A percentile compares a stretch with the other conserved stretches of the same genome.
phyloP scores from a whole-genome alignment of 495 filamentous ascomycete genomes.

The Penicillium psychrofluorescens region DNA sequence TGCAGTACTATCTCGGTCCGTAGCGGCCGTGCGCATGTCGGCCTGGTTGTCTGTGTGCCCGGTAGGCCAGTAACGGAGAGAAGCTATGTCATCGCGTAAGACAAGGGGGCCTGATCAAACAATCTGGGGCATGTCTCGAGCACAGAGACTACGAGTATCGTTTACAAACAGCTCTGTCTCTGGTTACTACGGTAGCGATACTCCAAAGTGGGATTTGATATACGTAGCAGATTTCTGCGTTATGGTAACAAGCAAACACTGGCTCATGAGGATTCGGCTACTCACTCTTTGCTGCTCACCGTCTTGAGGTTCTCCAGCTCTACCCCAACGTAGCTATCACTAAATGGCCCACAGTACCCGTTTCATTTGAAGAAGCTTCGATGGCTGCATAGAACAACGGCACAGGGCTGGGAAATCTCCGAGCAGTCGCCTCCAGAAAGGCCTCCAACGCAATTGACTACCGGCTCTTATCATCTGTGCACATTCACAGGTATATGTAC shows the following conservation, averaged over 20 bases:
- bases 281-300: too few species aligned
- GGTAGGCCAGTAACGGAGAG: not conserved
- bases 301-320: too few species aligned
- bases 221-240: too few species aligned
- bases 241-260: too few species aligned
- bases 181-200: not conserved
- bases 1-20: constrained; percentile 19
- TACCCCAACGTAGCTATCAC: too few species aligned
- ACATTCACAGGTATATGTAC: too few species aligned
- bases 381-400: constrained; percentile 6
- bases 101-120: too few species aligned
- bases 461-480: constrained; percentile 4
- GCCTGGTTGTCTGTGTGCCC: not conserved
- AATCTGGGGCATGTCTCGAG: not conserved
- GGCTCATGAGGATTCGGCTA: too few species aligned
- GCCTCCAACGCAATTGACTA: not conserved
- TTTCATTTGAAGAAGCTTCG: constrained; percentile 1
- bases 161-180: not conserved
- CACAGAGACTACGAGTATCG: too few species aligned
- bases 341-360: not conserved
- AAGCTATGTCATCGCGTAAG: too few species aligned
- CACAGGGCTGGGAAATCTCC: not conserved
- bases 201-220: too few species aligned
- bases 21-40: constrained; percentile 9
- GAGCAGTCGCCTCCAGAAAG: not conserved